These are phyloP conservation scores for Leccinum griseonigrum DNA, from an alignment of 1,284 basidiomycete species.

Conservation along the genomic window DNA sequence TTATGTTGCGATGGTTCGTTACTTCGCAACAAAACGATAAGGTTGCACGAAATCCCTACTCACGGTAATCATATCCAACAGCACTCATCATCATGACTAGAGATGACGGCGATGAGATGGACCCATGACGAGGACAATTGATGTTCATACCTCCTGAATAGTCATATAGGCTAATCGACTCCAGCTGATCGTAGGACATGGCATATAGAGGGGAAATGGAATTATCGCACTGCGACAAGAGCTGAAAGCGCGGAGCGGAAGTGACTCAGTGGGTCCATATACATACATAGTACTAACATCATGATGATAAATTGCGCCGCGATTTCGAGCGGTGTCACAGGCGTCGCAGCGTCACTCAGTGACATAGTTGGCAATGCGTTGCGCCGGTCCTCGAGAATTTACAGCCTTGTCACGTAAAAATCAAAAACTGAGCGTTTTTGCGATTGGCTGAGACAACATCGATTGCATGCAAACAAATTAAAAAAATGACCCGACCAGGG, in stretches of 20 bases:
- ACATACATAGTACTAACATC: background rate
- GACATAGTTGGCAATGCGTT: background rate
- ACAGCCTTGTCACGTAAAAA: background rate
- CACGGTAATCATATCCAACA: conserved; percentile 4
- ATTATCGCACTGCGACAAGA: background rate
- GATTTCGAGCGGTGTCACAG: background rate
- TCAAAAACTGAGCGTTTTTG: background rate
- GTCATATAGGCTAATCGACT: background rate
- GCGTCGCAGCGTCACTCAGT: background rate
- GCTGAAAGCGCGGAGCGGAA: background rate
- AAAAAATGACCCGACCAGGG: no score
- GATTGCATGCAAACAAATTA: no score
- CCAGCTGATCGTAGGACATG: background rate
- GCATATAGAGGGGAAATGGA: background rate
- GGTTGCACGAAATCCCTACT: background rate
- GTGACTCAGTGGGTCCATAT: background rate
- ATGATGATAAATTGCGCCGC: background rate
- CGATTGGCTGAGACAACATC: background rate
- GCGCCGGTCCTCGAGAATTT: background rate
- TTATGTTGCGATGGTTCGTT: background rate
- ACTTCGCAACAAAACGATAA: background rate
- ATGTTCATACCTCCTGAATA: background rate
- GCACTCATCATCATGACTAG: background rate
- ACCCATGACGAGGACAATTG: background rate
- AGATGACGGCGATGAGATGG: background rate